Evolutionary conservation across 2,329 filamentous ascomycete species (phyloP), one percentile per base, ranked within the genome.

Genomic region (Lasiodiplodia theobromae): DNA sequence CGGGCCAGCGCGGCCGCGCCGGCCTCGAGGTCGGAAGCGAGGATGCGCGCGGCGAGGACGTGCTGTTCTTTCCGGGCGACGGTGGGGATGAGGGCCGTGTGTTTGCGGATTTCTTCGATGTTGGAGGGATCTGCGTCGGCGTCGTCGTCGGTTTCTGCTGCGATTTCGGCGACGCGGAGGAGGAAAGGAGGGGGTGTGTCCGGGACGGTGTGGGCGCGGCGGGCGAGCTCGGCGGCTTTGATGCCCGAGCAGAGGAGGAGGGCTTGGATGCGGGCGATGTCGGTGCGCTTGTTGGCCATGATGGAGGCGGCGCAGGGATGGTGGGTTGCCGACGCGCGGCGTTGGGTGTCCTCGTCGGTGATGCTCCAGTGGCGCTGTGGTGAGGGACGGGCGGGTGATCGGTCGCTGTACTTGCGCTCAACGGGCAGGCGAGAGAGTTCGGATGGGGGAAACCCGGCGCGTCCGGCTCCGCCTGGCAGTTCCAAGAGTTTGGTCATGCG

Each of bases 191-290:
- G 72, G 25, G 77, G 63, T 56, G 72, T 69, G 2, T 74, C 70
- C 16, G 77, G 77, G 0, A 76, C 71, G 44, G 84, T 83, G 54
- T 89, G 81, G 4, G 91, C 89, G 57, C 91, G 87, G 4, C 89
- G 86, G 34, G 86, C 85, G 67, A 97, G 92, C 75, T 96, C 92
- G 74, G 89, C 89, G 0, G 95, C 94, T 80, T 96, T 97, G 75
- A 97, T 90, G n/a, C 94, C 94, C 0, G 93, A 93, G 71, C 90
- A 92, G 25, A 97, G 84, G 51, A 97, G 87, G 10, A 96, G 84
- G 0, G 93, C 88, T 68, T 89, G 87, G 2, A 94, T 86, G n/a
- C 93, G 89, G 18, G 92, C 91, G 66, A 97, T 86, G 73, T 97
- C 95, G n/a, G 87, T 73, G 86, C 88, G 11, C 86, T 76, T 76